Conservation (phyloP, 1,139 yeast species). For the Arxiozyma slooffiae region DNA sequence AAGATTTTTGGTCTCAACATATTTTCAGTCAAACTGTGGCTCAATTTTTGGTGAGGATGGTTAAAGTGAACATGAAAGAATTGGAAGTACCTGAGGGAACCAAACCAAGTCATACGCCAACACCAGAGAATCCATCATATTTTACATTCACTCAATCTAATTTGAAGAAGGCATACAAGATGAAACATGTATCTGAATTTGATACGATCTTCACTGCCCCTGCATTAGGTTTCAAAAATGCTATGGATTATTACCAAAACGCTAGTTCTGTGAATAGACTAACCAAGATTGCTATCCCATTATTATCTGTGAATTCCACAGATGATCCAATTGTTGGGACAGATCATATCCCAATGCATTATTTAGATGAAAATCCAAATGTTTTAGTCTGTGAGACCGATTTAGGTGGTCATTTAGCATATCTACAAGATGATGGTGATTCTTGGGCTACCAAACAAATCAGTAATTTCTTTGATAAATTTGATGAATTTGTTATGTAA, state of each 20-base stretch:
- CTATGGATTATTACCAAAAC: conserved; percentile 60
- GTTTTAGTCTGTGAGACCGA: conserved; percentile 56
- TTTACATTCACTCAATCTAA: conserved; percentile 30
- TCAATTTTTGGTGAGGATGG: conserved; percentile 49
- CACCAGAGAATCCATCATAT: conserved; percentile 22
- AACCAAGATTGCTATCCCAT: conserved; percentile 51
- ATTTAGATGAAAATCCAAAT: conserved; percentile 59
- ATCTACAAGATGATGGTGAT: conserved; percentile 45
- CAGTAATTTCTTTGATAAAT: conserved; percentile 48
- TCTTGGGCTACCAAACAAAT: conserved; percentile 69
- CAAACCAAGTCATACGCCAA: conserved; percentile 30
- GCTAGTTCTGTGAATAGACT: conserved; percentile 58
- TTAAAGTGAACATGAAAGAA: conserved; percentile 51
- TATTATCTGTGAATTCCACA: conserved; percentile 54
- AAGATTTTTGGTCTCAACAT: conserved; percentile 49
- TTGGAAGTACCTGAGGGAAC: conserved; percentile 33
- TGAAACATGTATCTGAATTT: conserved; percentile 43
- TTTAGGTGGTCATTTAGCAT: conserved; percentile 81
- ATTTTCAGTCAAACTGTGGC: conserved; percentile 62
- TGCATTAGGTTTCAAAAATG: conserved; percentile 60
- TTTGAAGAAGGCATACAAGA: conserved; percentile 31
- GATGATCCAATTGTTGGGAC: conserved; percentile 81
- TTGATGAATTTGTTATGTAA: conserved; percentile 35
- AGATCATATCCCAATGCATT: conserved; percentile 52
- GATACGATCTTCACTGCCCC: conserved; percentile 68